Conservation (phyloP, 345 rosid species). For the Passiflora organensis region DNA sequence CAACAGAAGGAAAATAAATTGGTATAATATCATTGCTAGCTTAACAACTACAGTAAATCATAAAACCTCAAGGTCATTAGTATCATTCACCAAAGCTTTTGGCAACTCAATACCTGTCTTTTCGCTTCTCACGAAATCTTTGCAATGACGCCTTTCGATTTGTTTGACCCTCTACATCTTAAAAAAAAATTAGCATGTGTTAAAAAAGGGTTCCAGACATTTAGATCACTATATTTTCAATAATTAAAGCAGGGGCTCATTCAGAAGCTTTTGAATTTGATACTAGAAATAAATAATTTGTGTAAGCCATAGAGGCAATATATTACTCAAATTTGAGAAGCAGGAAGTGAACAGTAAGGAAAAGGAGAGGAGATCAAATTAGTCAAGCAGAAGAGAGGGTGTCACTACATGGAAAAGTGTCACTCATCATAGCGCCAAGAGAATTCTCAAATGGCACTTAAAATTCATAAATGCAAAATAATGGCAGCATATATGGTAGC, state of each 20-base stretch:
- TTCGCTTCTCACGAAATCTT: slow-evolving; percentile 69
- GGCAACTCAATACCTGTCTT: slow-evolving; percentile 54
- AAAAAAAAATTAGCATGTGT: slow-evolving; percentile 21
- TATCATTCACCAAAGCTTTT: not conserved
- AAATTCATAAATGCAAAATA: too few species aligned
- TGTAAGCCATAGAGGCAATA: not conserved
- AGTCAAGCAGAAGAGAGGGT: too few species aligned
- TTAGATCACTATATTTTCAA: not conserved
- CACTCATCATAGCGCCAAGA: too few species aligned
- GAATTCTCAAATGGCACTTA: too few species aligned
- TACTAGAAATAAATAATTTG: not conserved
- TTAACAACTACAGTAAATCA: not conserved
- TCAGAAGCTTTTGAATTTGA: not conserved
- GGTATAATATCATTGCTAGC: slow-evolving; percentile 1
- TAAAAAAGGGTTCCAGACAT: slow-evolving; percentile 5
- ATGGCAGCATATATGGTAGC: too few species aligned
- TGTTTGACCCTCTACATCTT: slow-evolving; percentile 65
- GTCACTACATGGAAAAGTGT: too few species aligned
- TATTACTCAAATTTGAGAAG: not conserved
- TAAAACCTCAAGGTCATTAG: slow-evolving; percentile 1
- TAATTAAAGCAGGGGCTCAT: not conserved
- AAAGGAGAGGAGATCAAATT: not conserved
- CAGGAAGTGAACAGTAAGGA: not conserved
- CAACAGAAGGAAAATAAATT: not conserved
- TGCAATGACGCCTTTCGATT: slow-evolving; percentile 61